Evolutionary conservation across 345 rosid species (phyloP), one percentile per base, ranked within the genome.

Genomic region (Gossypioides kirkii): DNA sequence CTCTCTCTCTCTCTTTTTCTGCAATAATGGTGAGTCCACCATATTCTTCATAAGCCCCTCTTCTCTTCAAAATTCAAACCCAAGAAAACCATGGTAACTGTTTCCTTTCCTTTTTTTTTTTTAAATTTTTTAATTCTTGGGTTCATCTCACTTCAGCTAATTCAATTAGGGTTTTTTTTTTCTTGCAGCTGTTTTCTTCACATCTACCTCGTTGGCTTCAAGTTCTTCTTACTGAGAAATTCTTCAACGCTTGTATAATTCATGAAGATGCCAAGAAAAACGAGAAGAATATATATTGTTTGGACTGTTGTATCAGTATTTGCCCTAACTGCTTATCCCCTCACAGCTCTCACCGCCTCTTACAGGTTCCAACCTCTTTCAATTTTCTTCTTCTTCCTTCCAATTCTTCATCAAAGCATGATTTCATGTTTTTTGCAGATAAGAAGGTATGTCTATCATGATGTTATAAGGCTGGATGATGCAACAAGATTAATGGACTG

Each of bases 401-500:
- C 25, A 42, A 14, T 67, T 11, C 22, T 25, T 36, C 5, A n/a
- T 9, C 41, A 11, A 16, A 12, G 1, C 23, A 61, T 1, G 17
- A 26, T 8, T 16, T 20, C 32, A 17, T 10, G 22, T 41, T 73
- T 78, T 66, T 78, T 77, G 54, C 89, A 94, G 97, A 86, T 94
- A 74, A 86, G 98, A 73, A 87, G 98, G 74, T 94, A 94, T 74
- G 94, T 94, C 25, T 94, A 94, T 47, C 79, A 87, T n/a, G 98
- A 94, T 71, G 98, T 94, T 58, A 63, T 94, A 49, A 84, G 91
- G 67, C 50, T 94, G 58, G 89, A 78, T 2, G 98, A 91, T 59
- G 90, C 90, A 62, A 84, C 86, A 26, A 94, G 84, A 65, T 72
- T 94, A 7, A 81, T 94, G 78, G 90, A 94, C 70, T 94, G 97